Conservation (phyloP, 2,329 filamentous ascomycete genomes). For the Aspergillus aculeatinus region DNA sequence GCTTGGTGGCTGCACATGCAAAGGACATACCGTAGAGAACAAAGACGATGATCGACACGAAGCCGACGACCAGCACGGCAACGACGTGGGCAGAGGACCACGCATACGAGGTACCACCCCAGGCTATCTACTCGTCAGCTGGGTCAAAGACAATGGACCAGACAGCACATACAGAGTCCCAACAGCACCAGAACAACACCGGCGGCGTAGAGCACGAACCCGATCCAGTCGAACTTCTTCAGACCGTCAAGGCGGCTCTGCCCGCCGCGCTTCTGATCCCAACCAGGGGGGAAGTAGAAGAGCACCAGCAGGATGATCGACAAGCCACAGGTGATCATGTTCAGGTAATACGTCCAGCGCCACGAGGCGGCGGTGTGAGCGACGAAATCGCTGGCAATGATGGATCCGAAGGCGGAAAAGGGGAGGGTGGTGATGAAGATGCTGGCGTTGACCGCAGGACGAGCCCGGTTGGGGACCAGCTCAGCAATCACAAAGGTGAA, state of each 20-base stretch:
- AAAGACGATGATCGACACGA: slow-evolving; percentile 1
- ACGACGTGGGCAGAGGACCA: slow-evolving; percentile 9
- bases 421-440: slow-evolving; percentile 36
- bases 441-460: slow-evolving; percentile 32
- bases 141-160: too few relatives aligned
- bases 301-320: slow-evolving; percentile 1
- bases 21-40: slow-evolving; percentile 1
- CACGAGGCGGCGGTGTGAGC: slow-evolving; percentile 45
- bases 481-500: slow-evolving; percentile 41
- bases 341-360: slow-evolving; percentile 54
- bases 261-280: slow-evolving; percentile 41
- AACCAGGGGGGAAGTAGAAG: slow-evolving; percentile 33
- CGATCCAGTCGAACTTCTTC: slow-evolving; percentile 49
- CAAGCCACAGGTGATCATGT: slow-evolving; percentile 46
- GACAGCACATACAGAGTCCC: slow-evolving; percentile 36
- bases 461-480: slow-evolving; percentile 41
- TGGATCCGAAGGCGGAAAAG: slow-evolving; percentile 38
- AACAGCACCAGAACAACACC: slow-evolving; percentile 47
- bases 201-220: slow-evolving; percentile 44
- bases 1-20: background rate
- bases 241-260: slow-evolving; percentile 37
- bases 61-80: slow-evolving; percentile 5
- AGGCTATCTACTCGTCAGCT: background rate
- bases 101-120: slow-evolving; percentile 6
- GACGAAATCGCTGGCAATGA: slow-evolving; percentile 50